A percentile compares a stretch with the other conserved stretches of the same genome.
These are phyloP conservation scores for Suillus luteus DNA, from an alignment of 768 basidiomycete species.

Conservation along the genomic window DNA sequence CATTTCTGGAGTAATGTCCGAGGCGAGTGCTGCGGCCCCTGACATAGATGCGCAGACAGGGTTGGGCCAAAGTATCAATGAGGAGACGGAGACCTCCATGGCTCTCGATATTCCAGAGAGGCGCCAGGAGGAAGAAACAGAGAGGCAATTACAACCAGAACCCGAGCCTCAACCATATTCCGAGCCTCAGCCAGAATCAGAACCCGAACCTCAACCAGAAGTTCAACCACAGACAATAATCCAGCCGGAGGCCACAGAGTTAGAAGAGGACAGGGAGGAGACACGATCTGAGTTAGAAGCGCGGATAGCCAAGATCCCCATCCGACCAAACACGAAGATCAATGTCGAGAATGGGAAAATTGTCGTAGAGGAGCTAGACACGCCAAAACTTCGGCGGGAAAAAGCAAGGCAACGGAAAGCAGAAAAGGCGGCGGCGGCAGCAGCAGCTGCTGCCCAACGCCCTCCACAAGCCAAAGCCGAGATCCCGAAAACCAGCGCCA, in stretches of 20 bases:
- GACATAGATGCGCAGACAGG: not conserved
- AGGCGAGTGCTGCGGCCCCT: not conserved
- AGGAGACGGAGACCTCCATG: constrained; percentile 13
- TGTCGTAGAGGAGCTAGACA: constrained; percentile 72
- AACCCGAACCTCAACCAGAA: constrained; percentile 9
- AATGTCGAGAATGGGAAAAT: constrained; percentile 48
- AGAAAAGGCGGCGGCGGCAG: constrained; percentile 33
- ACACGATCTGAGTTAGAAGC: constrained; percentile 25
- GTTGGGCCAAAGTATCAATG: not conserved
- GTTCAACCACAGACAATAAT: not conserved
- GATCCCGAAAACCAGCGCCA: constrained; percentile 13
- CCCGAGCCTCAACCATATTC: constrained; percentile 1
- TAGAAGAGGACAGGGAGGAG: constrained; percentile 12
- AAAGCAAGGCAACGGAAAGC: constrained; percentile 52
- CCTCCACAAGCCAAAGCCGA: constrained; percentile 8
- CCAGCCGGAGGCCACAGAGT: not conserved
- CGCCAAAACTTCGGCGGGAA: constrained; percentile 64
- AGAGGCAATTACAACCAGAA: not conserved
- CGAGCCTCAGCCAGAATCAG: constrained; percentile 3
- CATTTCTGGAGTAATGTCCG: not conserved
- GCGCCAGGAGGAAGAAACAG: not conserved
- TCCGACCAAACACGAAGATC: constrained; percentile 33
- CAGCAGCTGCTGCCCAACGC: constrained; percentile 14
- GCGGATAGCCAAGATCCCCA: constrained; percentile 29
- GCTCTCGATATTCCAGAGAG: constrained; percentile 16